A percentile compares a stretch with the other conserved stretches of the same genome.
Conservation (phyloP, 495 filamentous ascomycete species). For the Neurospora pannonica region DNA sequence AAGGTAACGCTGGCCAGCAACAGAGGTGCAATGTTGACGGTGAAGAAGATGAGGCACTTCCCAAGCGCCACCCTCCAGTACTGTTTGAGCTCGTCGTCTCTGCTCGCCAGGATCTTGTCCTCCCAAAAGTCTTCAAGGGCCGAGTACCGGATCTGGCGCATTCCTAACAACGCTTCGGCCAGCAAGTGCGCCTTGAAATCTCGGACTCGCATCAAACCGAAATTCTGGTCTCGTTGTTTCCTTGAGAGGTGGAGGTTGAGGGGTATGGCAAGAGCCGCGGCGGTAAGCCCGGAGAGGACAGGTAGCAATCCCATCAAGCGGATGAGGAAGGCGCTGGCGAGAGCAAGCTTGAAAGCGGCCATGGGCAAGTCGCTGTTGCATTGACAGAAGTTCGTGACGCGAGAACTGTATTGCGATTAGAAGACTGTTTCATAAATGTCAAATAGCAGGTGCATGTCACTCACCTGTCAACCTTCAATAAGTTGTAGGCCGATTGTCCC, state of each 20-base stretch:
- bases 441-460: constrained; percentile 10
- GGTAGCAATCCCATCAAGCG: constrained; percentile 56
- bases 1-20: constrained; percentile 54
- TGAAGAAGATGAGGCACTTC: constrained; percentile 37
- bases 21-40: constrained; percentile 55
- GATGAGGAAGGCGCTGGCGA: constrained; percentile 49
- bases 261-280: constrained; percentile 46
- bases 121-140: constrained; percentile 62
- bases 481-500: constrained; percentile 19
- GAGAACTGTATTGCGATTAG: constrained; percentile 31
- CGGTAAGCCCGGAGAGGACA: constrained; percentile 48
- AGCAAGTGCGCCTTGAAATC: constrained; percentile 59
- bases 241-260: constrained; percentile 49
- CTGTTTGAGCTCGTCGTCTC: constrained; percentile 49
- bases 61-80: constrained; percentile 48
- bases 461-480: constrained; percentile 35
- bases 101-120: constrained; percentile 46
- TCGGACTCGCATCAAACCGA: constrained; percentile 56
- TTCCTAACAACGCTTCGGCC: constrained; percentile 62
- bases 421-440: too few species aligned
- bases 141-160: constrained; percentile 69
- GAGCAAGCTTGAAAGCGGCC: constrained; percentile 39
- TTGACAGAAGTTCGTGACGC: constrained; percentile 52
- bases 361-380: constrained; percentile 49
- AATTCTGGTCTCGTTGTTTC: constrained; percentile 47